Conservation (phyloP, 805 yeast species). For the Lipomyces lipofer region DNA sequence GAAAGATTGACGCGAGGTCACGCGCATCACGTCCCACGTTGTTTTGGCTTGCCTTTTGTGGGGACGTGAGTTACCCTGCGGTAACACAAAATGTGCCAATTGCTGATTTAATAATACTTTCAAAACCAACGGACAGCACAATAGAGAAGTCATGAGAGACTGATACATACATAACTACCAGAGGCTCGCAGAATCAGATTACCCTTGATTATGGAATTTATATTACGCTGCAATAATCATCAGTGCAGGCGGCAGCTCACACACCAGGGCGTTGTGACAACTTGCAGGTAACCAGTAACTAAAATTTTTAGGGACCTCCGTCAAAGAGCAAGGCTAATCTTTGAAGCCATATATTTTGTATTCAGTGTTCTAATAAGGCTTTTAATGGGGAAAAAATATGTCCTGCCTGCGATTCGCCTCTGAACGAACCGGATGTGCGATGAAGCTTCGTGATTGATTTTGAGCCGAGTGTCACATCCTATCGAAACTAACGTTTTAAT, state of each 20-base stretch:
- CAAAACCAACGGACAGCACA: no score
- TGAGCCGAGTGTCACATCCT: not conserved
- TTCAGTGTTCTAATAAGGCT: slow-evolving; percentile 8
- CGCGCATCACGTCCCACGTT: no score
- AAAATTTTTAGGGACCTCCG: not conserved
- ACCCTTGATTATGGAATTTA: slow-evolving; percentile 15
- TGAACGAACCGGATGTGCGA: slow-evolving; percentile 18
- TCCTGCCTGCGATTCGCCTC: slow-evolving; percentile 16
- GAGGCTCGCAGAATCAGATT: not conserved
- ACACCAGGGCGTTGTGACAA: slow-evolving; percentile 21
- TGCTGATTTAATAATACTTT: no score
- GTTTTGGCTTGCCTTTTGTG: no score
- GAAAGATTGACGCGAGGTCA: no score
- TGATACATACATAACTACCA: not conserved
- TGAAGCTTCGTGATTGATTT: no score
- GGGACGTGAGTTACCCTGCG: no score
- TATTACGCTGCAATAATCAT: slow-evolving; percentile 17
- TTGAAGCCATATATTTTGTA: slow-evolving; percentile 20
- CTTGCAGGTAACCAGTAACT: slow-evolving; percentile 15
- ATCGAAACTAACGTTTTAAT: not conserved
- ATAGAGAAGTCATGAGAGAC: no score
- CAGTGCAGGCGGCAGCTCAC: slow-evolving; percentile 12
- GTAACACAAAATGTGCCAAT: no score
- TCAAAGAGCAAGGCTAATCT: not conserved
- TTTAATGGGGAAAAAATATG: slow-evolving; percentile 10